Evolutionary conservation across 1,139 yeast genomes (phyloP).

Genomic region (Scheffersomyces stambukii): DNA sequence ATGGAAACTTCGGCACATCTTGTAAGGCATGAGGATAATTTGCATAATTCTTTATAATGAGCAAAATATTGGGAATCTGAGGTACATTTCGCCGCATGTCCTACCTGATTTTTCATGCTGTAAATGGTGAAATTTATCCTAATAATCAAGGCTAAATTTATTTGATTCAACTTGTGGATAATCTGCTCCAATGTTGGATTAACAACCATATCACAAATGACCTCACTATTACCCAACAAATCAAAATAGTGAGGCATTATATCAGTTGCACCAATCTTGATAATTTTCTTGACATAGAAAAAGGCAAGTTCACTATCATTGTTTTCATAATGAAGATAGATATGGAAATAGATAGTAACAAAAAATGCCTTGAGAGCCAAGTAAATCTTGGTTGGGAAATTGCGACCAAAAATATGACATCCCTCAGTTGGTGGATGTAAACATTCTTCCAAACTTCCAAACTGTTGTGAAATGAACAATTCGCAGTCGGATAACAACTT

Average conservation of each 20-base stretch:
- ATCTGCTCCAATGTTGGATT: conserved; percentile 39
- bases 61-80: conserved; percentile 16
- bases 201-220: conserved; percentile 35
- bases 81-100: conserved; percentile 15
- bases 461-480: conserved; percentile 12
- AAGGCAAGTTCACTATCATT: conserved; percentile 22
- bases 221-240: conserved; percentile 25
- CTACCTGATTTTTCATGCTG: conserved; percentile 12
- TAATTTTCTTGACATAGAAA: conserved; percentile 33
- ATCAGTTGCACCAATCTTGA: conserved; percentile 26
- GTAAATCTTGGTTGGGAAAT: conserved; percentile 23
- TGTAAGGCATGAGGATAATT: conserved; percentile 27
- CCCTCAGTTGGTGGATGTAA: conserved; percentile 14
- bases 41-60: conserved; percentile 21
- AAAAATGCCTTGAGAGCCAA: conserved; percentile 29
- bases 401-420: conserved; percentile 17
- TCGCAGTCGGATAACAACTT: conserved; percentile 19
- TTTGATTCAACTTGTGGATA: conserved; percentile 36
- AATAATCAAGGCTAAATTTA: conserved; percentile 28
- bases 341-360: conserved; percentile 32
- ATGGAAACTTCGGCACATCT: conserved; percentile 34
- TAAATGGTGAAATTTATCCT: conserved; percentile 23
- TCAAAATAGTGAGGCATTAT: conserved; percentile 39
- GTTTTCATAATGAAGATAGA: conserved; percentile 38
- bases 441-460: conserved; percentile 20